Conservation (phyloP, 2,329 filamentous ascomycete species). For the Dryadomyces quercivorus region DNA sequence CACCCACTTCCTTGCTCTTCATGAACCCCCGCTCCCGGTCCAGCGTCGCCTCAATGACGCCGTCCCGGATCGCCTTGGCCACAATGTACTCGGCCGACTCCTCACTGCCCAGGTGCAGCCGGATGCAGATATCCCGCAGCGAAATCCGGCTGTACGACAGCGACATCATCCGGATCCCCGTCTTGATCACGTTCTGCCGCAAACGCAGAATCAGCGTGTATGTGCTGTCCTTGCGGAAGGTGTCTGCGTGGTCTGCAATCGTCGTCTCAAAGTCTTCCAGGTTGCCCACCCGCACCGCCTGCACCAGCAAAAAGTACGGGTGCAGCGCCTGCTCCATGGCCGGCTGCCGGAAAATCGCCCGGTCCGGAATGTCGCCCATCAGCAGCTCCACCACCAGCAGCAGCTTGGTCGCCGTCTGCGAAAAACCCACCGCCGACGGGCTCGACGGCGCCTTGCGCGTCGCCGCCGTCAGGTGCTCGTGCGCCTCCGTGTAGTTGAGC, state of each 20-base stretch:
- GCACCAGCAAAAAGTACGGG: conserved; percentile 88
- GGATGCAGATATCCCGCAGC: conserved; percentile 91
- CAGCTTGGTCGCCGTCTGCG: conserved; percentile 93
- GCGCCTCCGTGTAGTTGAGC: conserved; percentile 90
- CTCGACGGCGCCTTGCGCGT: conserved; percentile 91
- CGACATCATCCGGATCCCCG: conserved; percentile 97
- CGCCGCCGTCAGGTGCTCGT: conserved; percentile 84
- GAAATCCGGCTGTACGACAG: conserved; percentile 96
- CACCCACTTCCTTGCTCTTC: conserved; percentile 95
- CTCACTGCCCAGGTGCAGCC: conserved; percentile 83
- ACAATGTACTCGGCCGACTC: conserved; percentile 99
- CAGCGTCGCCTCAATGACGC: conserved; percentile 88
- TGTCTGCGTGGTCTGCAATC: conserved; percentile 67
- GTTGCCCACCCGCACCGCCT: conserved; percentile 92
- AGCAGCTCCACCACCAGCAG: conserved; percentile 89
- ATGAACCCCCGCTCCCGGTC: conserved; percentile 94
- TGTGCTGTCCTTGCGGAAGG: conserved; percentile 86
- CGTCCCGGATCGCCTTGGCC: conserved; percentile 94
- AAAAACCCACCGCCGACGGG: conserved; percentile 81
- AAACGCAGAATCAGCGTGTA: conserved; percentile 92
- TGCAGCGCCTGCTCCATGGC: conserved; percentile 77
- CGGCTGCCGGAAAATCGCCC: conserved; percentile 83
- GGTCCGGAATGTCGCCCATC: conserved; percentile 97
- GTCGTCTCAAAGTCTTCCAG: conserved; percentile 84
- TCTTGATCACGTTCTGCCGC: conserved; percentile 98